Conservation (phyloP, 108 stramenopile species). For the Skeletonema grethae region DNA sequence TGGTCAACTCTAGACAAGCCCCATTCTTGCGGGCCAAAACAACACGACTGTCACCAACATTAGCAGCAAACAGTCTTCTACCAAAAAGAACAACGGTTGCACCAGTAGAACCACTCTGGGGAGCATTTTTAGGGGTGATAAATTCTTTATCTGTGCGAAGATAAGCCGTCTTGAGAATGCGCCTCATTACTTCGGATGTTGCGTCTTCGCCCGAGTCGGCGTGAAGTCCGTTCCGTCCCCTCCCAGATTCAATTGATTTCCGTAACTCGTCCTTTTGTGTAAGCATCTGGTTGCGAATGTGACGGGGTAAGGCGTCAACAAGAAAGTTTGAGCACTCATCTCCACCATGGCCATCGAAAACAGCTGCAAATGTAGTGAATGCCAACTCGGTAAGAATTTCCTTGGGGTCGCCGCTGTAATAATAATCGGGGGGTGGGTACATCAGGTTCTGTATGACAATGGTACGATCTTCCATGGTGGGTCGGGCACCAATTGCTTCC, state of each 20-base stretch:
- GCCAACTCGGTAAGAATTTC: constrained; percentile 77
- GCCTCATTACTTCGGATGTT: constrained; percentile 87
- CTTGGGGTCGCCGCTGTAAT: constrained; percentile 85
- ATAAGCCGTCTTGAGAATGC: constrained; percentile 87
- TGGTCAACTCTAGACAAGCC: constrained; percentile 89
- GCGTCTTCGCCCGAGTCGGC: constrained; percentile 85
- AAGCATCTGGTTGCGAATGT: constrained; percentile 82
- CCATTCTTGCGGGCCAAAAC: constrained; percentile 88
- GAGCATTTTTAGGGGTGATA: constrained; percentile 80
- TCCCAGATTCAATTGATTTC: constrained; percentile 77
- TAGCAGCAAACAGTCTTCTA: constrained; percentile 90
- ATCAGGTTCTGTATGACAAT: constrained; percentile 84
- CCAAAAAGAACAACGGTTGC: constrained; percentile 92
- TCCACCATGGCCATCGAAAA: constrained; percentile 98
- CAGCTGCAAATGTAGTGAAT: constrained; percentile 92
- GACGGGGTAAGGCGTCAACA: constrained; percentile 82
- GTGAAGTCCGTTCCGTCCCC: constrained; percentile 55
- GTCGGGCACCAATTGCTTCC: constrained; percentile 91
- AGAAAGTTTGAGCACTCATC: constrained; percentile 92
- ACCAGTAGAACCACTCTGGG: constrained; percentile 95
- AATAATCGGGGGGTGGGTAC: constrained; percentile 81
- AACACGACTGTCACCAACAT: constrained; percentile 96
- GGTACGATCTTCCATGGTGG: constrained; percentile 95
- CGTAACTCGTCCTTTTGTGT: constrained; percentile 72
- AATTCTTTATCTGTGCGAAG: constrained; percentile 93